Evolutionary conservation across 2,329 filamentous ascomycete genomes (phyloP).

Genomic region (Septoria petroselini): DNA sequence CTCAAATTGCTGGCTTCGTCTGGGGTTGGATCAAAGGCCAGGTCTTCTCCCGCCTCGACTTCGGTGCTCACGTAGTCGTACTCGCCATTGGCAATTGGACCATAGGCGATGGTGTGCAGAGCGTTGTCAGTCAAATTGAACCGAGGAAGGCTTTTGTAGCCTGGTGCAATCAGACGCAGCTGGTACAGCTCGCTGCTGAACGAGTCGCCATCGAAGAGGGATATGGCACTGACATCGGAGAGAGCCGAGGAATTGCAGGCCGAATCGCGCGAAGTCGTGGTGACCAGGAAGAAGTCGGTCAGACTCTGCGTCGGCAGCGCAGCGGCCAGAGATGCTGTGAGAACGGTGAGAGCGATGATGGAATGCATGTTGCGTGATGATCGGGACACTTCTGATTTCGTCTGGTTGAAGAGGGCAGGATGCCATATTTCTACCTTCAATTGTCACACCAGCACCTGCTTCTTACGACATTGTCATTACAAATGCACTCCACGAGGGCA

Average conservation of each 20-base stretch:
- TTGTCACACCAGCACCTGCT: too few species aligned
- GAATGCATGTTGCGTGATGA: constrained; percentile 12
- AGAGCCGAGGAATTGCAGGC: constrained; percentile 36
- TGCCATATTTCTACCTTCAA: too few species aligned
- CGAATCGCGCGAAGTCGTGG: constrained; percentile 35
- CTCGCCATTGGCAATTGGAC: constrained; percentile 27
- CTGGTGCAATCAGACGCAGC: constrained; percentile 40
- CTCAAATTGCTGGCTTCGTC: constrained; percentile 38
- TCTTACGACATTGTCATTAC: neutral
- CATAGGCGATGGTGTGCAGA: constrained; percentile 35
- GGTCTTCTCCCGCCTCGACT: constrained; percentile 30
- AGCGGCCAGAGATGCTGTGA: constrained; percentile 17
- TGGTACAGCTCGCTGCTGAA: constrained; percentile 34
- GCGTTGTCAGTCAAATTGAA: constrained; percentile 40
- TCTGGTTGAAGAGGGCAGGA: too few species aligned
- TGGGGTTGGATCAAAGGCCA: constrained; percentile 37
- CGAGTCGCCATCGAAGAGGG: constrained; percentile 41
- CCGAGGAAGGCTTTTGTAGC: constrained; percentile 41
- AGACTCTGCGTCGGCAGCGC: constrained; percentile 11
- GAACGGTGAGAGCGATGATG: constrained; percentile 7
- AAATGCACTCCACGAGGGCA: too few species aligned
- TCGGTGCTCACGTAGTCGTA: constrained; percentile 37
- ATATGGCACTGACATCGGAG: constrained; percentile 39
- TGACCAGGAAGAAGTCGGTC: constrained; percentile 43
- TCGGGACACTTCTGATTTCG: neutral